Evolutionary conservation across 2,329 filamentous ascomycete species (phyloP).

Genomic region (Graphilbum ipis-grandicollis): DNA sequence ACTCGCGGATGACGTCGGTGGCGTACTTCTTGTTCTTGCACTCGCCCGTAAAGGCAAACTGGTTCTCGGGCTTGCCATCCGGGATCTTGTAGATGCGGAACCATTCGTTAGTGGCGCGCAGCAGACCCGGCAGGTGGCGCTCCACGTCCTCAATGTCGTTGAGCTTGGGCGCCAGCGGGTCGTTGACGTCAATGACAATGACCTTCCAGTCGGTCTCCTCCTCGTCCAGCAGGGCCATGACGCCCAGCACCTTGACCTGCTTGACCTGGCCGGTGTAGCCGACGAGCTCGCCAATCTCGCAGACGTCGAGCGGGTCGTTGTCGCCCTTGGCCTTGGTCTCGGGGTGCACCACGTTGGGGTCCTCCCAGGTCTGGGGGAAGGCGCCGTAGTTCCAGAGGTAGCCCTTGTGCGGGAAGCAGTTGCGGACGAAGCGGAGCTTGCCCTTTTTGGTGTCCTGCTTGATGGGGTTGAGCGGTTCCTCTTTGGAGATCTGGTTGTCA

Average conservation of each 20-base stretch:
- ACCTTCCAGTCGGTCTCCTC: slow-evolving; percentile 99
- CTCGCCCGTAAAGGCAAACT: slow-evolving; percentile 99
- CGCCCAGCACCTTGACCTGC: slow-evolving; percentile 98
- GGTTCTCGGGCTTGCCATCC: slow-evolving; percentile 99
- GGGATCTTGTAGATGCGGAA: slow-evolving; percentile 99
- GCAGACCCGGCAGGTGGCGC: slow-evolving; percentile 88
- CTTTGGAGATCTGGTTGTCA: slow-evolving; percentile 73
- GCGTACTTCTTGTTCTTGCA: slow-evolving; percentile 99
- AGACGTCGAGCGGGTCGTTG: slow-evolving; percentile 97
- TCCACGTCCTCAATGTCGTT: slow-evolving; percentile 99
- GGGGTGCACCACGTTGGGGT: slow-evolving; percentile 87
- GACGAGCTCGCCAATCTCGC: slow-evolving; percentile 97
- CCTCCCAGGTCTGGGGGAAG: slow-evolving; percentile 99
- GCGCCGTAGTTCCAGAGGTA: slow-evolving; percentile 99
- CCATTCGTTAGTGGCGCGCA: slow-evolving; percentile 98
- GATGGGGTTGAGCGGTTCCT: slow-evolving; percentile 95
- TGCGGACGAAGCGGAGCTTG: slow-evolving; percentile 97
- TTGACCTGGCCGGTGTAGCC: slow-evolving; percentile 93
- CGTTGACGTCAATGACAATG: slow-evolving; percentile 97
- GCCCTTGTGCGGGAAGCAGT: slow-evolving; percentile 99
- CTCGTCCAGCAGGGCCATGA: slow-evolving; percentile 98
- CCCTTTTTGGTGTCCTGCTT: slow-evolving; percentile 99
- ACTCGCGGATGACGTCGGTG: slow-evolving; percentile 89
- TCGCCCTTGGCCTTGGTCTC: slow-evolving; percentile 99
- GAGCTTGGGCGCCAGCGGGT: slow-evolving; percentile 88